These are phyloP conservation scores for Salix dunnii DNA, from an alignment of 345 rosid species.

Conservation along the genomic window DNA sequence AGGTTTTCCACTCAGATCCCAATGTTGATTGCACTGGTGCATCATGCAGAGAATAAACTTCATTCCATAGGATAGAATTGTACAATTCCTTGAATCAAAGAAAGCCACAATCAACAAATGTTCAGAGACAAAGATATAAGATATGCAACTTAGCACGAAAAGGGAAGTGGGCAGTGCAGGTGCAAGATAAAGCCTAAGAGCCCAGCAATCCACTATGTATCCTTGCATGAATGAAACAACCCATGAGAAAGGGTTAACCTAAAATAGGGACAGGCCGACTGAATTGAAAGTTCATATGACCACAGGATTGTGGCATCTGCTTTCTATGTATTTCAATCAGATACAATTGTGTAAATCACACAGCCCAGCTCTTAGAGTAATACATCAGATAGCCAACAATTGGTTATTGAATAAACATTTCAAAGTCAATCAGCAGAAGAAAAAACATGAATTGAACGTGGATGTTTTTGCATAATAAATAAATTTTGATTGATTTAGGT, in stretches of 20 bases:
- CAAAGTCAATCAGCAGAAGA: background rate
- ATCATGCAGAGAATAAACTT: slow-evolving; percentile 67
- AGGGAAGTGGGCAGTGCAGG: background rate
- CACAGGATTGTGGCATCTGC: background rate
- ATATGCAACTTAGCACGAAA: background rate
- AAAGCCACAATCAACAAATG: slow-evolving; percentile 6
- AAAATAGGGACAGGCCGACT: background rate
- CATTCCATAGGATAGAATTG: slow-evolving; percentile 72
- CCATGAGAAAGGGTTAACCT: background rate
- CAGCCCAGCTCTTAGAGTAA: background rate
- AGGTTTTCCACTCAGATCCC: slow-evolving; percentile 92
- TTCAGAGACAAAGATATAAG: background rate
- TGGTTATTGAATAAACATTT: background rate
- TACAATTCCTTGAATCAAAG: slow-evolving; percentile 62
- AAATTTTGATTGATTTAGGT: background rate
- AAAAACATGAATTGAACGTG: background rate
- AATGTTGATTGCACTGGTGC: slow-evolving; percentile 59
- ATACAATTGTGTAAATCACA: background rate
- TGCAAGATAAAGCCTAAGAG: background rate
- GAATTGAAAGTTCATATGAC: background rate
- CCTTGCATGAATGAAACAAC: background rate
- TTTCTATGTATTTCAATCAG: background rate
- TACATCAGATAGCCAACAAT: background rate
- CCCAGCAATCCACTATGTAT: background rate
- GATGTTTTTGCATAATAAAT: background rate